phyloP scores from a whole-genome alignment of 1,139 yeast genomes.

The Diutina rugosa region DNA sequence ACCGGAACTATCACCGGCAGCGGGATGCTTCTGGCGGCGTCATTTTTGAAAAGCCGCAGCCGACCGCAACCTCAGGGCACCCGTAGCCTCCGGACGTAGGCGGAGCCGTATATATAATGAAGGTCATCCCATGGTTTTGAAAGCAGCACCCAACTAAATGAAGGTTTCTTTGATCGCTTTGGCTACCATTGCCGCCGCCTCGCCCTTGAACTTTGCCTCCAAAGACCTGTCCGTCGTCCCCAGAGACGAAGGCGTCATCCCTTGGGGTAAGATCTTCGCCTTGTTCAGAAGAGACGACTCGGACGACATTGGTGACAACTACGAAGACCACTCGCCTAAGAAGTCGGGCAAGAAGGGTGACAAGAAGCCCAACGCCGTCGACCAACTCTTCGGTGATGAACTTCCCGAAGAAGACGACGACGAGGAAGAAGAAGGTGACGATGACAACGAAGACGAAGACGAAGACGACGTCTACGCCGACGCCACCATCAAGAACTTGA shows the following conservation, averaged over 20 bases:
- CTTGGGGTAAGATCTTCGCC: not conserved
- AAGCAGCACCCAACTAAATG: not conserved
- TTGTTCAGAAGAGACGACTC: not conserved
- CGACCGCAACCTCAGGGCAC: not conserved
- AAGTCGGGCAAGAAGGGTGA: not conserved
- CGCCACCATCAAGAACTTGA: not conserved
- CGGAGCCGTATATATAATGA: not conserved
- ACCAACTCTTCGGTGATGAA: not conserved
- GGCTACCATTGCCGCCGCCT: conserved; percentile 1
- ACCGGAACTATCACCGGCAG: not conserved
- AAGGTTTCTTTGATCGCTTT: not conserved
- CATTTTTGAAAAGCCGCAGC: not conserved
- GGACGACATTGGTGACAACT: not conserved
- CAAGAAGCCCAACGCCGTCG: not conserved
- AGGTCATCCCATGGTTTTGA: not conserved
- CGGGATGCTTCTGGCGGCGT: not conserved
- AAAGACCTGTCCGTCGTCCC: not conserved
- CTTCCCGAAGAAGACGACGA: not conserved
- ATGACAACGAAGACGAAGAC: not conserved
- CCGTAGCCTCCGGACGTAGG: not conserved
- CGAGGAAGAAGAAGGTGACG: not conserved
- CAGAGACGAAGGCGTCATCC: not conserved
- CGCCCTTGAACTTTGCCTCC: not conserved
- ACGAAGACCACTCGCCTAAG: not conserved
- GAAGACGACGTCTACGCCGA: not conserved